Base-by-base conservation (phyloP, 2,329 filamentous ascomycete species). In the Aspergillus aculeatinus region DNA sequence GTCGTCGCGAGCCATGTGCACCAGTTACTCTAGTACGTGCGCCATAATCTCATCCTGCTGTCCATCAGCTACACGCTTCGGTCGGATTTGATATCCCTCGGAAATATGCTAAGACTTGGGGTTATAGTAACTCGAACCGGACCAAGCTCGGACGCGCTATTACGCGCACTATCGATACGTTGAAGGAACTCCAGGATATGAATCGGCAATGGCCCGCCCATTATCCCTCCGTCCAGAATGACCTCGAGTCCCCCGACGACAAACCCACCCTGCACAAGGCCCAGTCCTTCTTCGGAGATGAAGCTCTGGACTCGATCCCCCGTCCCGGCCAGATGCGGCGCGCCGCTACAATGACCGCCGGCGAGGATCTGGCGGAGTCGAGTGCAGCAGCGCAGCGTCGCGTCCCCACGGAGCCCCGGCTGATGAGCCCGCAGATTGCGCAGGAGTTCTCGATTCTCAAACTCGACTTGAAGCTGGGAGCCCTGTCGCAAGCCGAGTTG, bases 371-470 rank as follows among this genome's bases (percentile, higher is more conserved):
- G 10, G 83, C 86, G 33, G 92, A 96, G 74, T 92, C 90, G 6
- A 96, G 91, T 75, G 85, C 83, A 62, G 79, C 84, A 21, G 87
- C 85, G n/a, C 86, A 90, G 67, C 81, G 79, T 58, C 86, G 87
- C 63, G 73, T 81, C 39, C 74, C 78, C 3, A 76, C 84, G 10
- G 92, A 96, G 71, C 94, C 94, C 14, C 84, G 95, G 65, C 82
- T 99, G 25, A 89, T 98, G 62, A 92, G 92, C 1, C 91, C 92
- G 31, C 92, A 98, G 75, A 92, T 98, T 64, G 91, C 93, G 3
- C 92, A 96, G 66, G 93, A 99, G 70, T 97, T 98, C 69, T 98
- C 94, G 0, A 89, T 99, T 33, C 79, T 99, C 65, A 99, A 98
- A 78, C 81, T 99, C 63, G 95, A 99, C 74, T 79, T 99, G 59